Evolutionary conservation across 2,329 filamentous ascomycete species (phyloP), one percentile per base, ranked within the genome.

Genomic region (Thelonectria rubi): DNA sequence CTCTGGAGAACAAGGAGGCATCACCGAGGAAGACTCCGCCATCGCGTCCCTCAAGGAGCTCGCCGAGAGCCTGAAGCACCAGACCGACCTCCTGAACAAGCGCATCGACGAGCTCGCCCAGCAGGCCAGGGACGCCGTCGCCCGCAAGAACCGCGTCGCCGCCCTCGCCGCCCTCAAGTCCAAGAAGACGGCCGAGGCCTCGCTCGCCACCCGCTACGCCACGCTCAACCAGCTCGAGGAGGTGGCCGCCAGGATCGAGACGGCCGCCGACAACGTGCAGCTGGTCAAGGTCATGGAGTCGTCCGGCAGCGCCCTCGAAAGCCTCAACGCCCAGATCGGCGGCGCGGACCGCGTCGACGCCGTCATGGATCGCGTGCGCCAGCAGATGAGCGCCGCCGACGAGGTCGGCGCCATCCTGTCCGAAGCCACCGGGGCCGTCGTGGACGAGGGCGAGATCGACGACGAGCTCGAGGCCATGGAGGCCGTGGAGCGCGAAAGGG

Each of bases 391-490:
- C 53, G 88, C 90, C 69, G 88, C 90, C 21, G 93, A 97, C 73
- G 94, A 98, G 78, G 86, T 98, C 20, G 87, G 88, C 26, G 86
- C 84, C 57, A 89, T 94, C 42, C 84, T 98, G 64, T 88, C 88
- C 54, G 92, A 95, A 68, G 69, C 73, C 6, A 82, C 79, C 12
- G 80, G 78, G 14, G 73, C 70, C 42, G 76, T 75, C 1, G 81
- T 97, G 32, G 92, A 97, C 74, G 94, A 97, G 72, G 84, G 73
- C 18, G 94, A 96, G 75, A 87, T 98, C 57, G 93, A 97, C 68
- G 91, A 94, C 62, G 94, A 97, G 79, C 83, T 98, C 48, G 90
- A 91, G 67, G 88, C 84, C 3, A 80, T 99, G 79, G 88, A 94
- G 77, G 80, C 74, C 34, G 82, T 86, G 66, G 85, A 87, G 68